Conservation (phyloP, 2,329 filamentous ascomycete species). For the Cladosporium oxysporum region DNA sequence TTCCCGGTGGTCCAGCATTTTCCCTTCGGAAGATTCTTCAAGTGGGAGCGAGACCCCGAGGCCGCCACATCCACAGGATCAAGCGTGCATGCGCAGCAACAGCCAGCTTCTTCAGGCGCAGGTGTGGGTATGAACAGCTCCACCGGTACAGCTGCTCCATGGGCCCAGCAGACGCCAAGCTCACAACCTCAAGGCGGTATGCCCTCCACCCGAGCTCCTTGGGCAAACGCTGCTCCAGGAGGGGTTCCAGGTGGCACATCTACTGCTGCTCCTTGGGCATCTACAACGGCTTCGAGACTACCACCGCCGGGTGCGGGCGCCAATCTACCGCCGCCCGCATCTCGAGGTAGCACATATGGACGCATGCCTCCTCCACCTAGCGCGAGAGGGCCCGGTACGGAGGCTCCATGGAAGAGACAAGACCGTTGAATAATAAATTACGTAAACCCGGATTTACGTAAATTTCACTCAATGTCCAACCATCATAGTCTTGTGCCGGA, state of each 20-base stretch:
- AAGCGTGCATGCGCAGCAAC: conserved; percentile 34
- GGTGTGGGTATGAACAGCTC: conserved; percentile 12
- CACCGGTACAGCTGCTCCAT: conserved; percentile 32
- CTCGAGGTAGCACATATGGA: conserved; percentile 1
- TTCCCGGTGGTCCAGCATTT: conserved; percentile 98
- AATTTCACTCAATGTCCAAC: background rate
- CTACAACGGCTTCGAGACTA: conserved; percentile 15
- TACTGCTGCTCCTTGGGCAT: conserved; percentile 30
- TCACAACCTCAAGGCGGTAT: conserved; percentile 31
- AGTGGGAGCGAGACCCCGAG: conserved; percentile 48
- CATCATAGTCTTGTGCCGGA: background rate
- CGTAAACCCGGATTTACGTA: background rate
- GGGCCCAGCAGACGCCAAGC: conserved; percentile 26
- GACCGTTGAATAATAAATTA: background rate
- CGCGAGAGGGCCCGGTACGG: background rate
- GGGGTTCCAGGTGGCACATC: conserved; percentile 10
- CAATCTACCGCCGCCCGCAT: background rate
- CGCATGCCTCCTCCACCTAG: background rate
- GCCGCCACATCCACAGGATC: conserved; percentile 32
- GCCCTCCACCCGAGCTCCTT: conserved; percentile 34
- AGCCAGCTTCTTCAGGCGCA: conserved; percentile 27
- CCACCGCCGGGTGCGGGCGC: conserved; percentile 11
- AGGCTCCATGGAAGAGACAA: conserved; percentile 11
- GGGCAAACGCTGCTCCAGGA: conserved; percentile 21
- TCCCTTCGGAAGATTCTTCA: conserved; percentile 53